Evolutionary conservation across 306 rosid genomes (phyloP), one percentile per base, ranked within the genome.

Genomic region (Gastrolobium villosum): DNA sequence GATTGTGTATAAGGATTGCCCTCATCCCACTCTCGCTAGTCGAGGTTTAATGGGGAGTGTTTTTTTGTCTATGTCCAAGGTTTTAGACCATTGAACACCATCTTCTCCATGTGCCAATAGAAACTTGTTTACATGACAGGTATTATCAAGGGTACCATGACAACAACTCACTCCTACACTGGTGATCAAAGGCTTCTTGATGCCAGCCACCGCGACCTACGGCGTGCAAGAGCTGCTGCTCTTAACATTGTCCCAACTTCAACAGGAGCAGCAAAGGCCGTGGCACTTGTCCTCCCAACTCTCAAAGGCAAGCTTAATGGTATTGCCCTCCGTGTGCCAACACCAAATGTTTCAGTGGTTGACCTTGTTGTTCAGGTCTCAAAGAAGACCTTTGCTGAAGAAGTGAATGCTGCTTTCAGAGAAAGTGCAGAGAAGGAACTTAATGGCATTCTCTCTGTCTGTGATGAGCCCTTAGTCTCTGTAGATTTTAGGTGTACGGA

Each of bases 81-180:
- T 36, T 20, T 20, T 20, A 20, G 26, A 20, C 26, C 26, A 20
- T 20, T 20, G 26, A 20, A 20, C 26, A 20, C 26, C 26, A 20
- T 20, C 26, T 20, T 10, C 4, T 6, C 43, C 14, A 32, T 60
- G 5, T 46, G 50, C 71, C 45, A 65, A 65, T 65, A 6, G 14
- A 20, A 65, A 36, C 45, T 61, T 28, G 41, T 50, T 56, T 7
- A 3, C 31, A 5, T 49, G 72, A 31, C 72, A 85, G 91, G 93
- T 41, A 92, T 92, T 68, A 88, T 92, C 74, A 92, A 92, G 88
- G 97, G 97, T 20, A 92, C 97, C 40, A 92, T 92, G 97, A 92
- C 97, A 5, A 92, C 97, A 11, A 92, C 97, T 36, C 97, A 92
- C 81, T 92, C 97, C n/a, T 92, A 92, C 89, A 92, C 97, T 8